Evolutionary conservation across 176 grass and related monocot species (phyloP).

Genomic region (Oryza punctata): DNA sequence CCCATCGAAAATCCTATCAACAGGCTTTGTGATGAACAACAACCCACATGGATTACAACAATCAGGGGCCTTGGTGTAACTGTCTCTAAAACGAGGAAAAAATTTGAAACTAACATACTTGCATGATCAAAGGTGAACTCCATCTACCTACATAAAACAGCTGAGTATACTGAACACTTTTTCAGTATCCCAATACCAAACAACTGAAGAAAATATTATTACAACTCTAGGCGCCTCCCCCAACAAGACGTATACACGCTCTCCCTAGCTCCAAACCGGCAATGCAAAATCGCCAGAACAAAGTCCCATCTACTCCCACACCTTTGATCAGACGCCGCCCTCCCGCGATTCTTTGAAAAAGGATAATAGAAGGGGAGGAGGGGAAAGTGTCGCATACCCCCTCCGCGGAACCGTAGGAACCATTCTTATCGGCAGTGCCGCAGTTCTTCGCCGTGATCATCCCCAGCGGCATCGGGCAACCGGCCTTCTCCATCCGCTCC

Average conservation of each 20-base stretch:
- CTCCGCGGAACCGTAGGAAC: conserved; percentile 39
- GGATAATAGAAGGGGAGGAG: not conserved
- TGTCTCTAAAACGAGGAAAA: not conserved
- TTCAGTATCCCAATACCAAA: not conserved
- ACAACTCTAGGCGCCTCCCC: too few relatives aligned
- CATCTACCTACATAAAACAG: not conserved
- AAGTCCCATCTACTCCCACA: too few relatives aligned
- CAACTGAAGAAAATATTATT: not conserved
- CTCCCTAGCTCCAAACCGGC: too few relatives aligned
- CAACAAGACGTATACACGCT: too few relatives aligned
- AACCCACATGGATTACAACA: not conserved
- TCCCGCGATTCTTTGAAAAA: not conserved
- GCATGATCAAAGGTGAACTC: not conserved
- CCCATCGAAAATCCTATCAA: not conserved
- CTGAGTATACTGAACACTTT: not conserved
- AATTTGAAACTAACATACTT: not conserved
- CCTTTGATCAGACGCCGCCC: not conserved
- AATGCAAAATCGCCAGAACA: too few relatives aligned
- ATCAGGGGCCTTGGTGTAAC: not conserved
- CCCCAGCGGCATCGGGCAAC: conserved; percentile 58
- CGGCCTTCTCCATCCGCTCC: conserved; percentile 70
- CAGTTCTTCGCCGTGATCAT: conserved; percentile 49
- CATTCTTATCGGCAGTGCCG: not conserved
- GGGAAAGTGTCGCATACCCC: conserved; percentile 55
- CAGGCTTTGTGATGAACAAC: not conserved